Percentiles rank a stretch among this genome's conserved stretches.
Conservation (phyloP, 352 stramenopile species). For the Pythium insidiosum region DNA sequence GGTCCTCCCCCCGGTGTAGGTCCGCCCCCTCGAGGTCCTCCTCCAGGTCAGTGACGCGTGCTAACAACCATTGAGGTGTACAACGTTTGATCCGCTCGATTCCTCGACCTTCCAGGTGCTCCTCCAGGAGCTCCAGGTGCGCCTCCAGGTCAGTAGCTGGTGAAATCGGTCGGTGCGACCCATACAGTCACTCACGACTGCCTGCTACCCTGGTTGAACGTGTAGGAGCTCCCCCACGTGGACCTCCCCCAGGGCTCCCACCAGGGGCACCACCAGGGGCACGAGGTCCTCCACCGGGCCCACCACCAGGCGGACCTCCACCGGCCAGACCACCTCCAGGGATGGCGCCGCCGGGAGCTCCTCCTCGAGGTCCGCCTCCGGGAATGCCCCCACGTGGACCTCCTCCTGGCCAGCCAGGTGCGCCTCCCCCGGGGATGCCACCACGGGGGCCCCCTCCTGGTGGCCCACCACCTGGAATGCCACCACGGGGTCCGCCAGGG, state of each 20-base stretch:
- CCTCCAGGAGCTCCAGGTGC: too few species aligned
- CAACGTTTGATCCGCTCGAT: too few species aligned
- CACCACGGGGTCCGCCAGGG: slow-evolving; percentile 3
- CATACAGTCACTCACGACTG: too few species aligned
- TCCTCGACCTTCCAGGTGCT: too few species aligned
- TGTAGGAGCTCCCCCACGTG: not conserved
- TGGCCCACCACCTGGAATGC: slow-evolving; percentile 5
- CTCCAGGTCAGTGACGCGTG: slow-evolving; percentile 9
- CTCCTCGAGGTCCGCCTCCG: not conserved
- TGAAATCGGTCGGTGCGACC: too few species aligned
- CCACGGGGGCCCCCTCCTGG: slow-evolving; percentile 1
- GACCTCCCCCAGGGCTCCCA: slow-evolving; percentile 9
- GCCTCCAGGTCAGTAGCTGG: too few species aligned
- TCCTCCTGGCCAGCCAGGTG: slow-evolving; percentile 1
- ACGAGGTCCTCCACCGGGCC: slow-evolving; percentile 28
- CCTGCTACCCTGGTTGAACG: not conserved
- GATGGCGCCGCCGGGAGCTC: slow-evolving; percentile 7
- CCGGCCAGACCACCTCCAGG: slow-evolving; percentile 7
- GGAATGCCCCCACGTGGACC: slow-evolving; percentile 3
- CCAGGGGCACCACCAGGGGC: too few species aligned
- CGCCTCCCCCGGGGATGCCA: not conserved
- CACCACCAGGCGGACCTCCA: not conserved
- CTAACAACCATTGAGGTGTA: not conserved
- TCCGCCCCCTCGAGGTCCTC: slow-evolving; percentile 13
- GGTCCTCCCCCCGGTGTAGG: slow-evolving; percentile 13